A percentile compares a stretch with the other conserved stretches of the same genome.
Conservation (phyloP, 2,329 filamentous ascomycete genomes). For the Exophiala alcalophila region DNA sequence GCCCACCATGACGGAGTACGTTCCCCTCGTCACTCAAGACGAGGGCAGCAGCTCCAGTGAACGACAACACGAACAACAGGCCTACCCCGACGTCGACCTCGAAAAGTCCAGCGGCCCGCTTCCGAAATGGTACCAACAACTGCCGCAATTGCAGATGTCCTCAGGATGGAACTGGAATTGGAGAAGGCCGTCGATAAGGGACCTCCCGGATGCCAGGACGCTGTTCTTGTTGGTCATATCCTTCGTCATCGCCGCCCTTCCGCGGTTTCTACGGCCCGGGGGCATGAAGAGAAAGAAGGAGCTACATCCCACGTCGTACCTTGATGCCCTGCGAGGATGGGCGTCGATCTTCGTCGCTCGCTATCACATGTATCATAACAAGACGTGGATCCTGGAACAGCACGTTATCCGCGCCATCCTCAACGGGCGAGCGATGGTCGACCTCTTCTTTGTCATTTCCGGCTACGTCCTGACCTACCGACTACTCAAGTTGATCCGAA, state of each 20-base stretch:
- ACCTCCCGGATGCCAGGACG: constrained; percentile 6
- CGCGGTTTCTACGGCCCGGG: constrained; percentile 12
- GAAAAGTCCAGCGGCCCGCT: constrained; percentile 13
- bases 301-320: constrained; percentile 29
- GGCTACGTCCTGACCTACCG: constrained; percentile 48
- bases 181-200: not conserved
- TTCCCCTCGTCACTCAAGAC: constrained; percentile 2
- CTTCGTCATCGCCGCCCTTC: constrained; percentile 8
- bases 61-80: too few relatives aligned
- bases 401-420: constrained; percentile 18
- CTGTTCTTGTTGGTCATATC: constrained; percentile 5
- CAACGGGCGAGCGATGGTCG: constrained; percentile 35
- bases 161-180: constrained; percentile 1
- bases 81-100: constrained; percentile 13
- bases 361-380: constrained; percentile 20
- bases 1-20: constrained; percentile 7
- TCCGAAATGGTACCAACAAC: constrained; percentile 17
- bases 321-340: constrained; percentile 32
- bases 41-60: too few relatives aligned
- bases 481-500: constrained; percentile 32
- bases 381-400: constrained; percentile 17
- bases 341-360: constrained; percentile 28
- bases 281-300: constrained; percentile 12
- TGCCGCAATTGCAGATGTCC: constrained; percentile 5
- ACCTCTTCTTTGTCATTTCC: constrained; percentile 49